Evolutionary conservation across 1,284 basidiomycete species (phyloP), one percentile per base, ranked within the genome.

Genomic region (Vanrija humicola): DNA sequence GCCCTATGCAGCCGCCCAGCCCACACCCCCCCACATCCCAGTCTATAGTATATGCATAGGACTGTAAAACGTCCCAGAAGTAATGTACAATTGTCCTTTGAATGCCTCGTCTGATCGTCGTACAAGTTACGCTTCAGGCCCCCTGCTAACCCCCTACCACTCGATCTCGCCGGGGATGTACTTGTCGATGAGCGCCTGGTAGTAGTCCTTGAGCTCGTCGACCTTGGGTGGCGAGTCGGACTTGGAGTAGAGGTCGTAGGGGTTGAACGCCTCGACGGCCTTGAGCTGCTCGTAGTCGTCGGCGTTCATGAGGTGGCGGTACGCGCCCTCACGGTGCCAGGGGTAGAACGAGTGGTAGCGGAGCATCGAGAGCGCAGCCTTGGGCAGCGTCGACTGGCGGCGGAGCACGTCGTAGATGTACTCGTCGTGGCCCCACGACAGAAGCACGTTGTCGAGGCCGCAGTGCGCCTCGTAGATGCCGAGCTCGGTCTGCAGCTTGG

Each of bases 321-420:
- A 94, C 0, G 89, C 90, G 56, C 82, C 82, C 70, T 90, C 89
- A 49, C 88, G 83, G 74, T 91, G 89, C 89, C 90, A 93, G n/a
- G 91, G 90, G 79, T 94, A 94, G 81, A 94, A 94, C 65, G 87
- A 89, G 79, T 95, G 91, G 76, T 90, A 94, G 25, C 91, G 85
- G 69, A 95, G 90, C 91, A 95, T 95, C 25, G 87, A 85, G 38
- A 95, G 81, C 0, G 82, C 91, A 66, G 89, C 90, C 52, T 83
- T 82, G 0, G 91, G 91, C 0, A 95, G 84, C 16, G 55, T 61
- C 6, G 69, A 71, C 49, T 64, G 63, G 29, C 52, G 42, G 52
- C 64, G 64, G 53, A 57, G 56, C 46, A 70, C 51, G 46, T 61
- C 48, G 55, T 66, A 67, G 26, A 68, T 61, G 58, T 66, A 68